phyloP scores from a whole-genome alignment of 208 protist genomes.

The Plasmodiophora brassicae region DNA sequence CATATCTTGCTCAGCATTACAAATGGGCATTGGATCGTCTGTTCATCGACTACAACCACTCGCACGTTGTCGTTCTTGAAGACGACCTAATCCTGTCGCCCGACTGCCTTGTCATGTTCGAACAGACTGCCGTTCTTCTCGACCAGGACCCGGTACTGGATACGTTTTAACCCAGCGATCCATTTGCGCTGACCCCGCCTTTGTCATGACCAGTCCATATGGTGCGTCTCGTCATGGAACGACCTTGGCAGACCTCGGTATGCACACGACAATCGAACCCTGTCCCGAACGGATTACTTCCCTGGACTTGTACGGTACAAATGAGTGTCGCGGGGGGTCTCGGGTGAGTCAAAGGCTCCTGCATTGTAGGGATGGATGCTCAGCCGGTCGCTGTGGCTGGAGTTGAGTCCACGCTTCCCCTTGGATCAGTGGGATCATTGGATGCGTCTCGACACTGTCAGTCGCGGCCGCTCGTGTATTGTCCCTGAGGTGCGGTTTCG shows the following conservation, averaged over 20 bases:
- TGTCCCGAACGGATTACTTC: slow-evolving; percentile 32
- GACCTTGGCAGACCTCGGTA: neutral
- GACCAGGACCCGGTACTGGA: neutral
- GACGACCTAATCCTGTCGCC: neutral
- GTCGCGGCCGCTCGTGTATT: neutral
- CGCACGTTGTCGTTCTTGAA: slow-evolving; percentile 10
- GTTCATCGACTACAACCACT: neutral
- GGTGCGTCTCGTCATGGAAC: slow-evolving; percentile 15
- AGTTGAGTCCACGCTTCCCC: neutral
- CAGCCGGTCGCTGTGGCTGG: neutral
- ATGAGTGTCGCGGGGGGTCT: neutral
- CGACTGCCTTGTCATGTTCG: neutral
- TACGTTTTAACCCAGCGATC: neutral
- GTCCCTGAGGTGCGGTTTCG: neutral
- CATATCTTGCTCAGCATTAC: slow-evolving; percentile 33
- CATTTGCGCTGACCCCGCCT: neutral
- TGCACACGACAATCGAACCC: neutral
- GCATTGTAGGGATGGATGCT: neutral
- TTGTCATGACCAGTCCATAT: neutral
- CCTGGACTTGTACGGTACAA: neutral
- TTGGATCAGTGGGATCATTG: slow-evolving; percentile 32
- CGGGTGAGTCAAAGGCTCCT: neutral
- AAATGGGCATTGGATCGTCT: neutral
- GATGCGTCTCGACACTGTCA: neutral
- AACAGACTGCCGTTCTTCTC: neutral